These are phyloP conservation scores for Collariella sp. DNA, from an alignment of 495 filamentous ascomycete genomes.

Conservation along the genomic window DNA sequence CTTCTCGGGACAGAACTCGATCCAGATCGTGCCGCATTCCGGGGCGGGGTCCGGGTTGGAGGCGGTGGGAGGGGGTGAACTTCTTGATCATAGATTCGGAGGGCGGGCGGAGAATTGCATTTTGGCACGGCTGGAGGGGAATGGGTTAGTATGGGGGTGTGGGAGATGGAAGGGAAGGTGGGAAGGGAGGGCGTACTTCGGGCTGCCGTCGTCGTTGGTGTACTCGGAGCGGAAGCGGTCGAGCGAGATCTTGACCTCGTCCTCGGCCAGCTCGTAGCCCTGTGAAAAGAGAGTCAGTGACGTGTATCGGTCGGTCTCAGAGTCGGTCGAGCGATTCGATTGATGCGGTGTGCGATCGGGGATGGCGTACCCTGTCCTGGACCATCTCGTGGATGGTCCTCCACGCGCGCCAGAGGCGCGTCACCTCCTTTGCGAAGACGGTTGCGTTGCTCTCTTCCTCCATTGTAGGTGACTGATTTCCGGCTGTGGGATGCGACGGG, in stretches of 20 bases:
- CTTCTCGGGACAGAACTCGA: slow-evolving; percentile 75
- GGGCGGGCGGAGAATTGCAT: slow-evolving; percentile 84
- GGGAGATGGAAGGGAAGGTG: background rate
- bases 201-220: slow-evolving; percentile 56
- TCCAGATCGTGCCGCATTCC: slow-evolving; percentile 81
- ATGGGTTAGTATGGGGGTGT: background rate
- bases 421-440: slow-evolving; percentile 50
- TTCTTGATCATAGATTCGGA: slow-evolving; percentile 73
- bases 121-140: slow-evolving; percentile 54
- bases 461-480: slow-evolving; percentile 31
- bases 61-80: slow-evolving; percentile 60
- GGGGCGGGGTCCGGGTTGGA: slow-evolving; percentile 54
- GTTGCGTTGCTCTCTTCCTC: slow-evolving; percentile 45
- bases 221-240: slow-evolving; percentile 63
- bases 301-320: background rate
- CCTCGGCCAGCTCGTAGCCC: slow-evolving; percentile 88
- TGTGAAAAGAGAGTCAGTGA: slow-evolving; percentile 23
- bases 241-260: slow-evolving; percentile 76
- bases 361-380: slow-evolving; percentile 58
- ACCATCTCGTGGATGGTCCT: slow-evolving; percentile 83
- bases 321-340: background rate
- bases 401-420: slow-evolving; percentile 81
- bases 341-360: background rate
- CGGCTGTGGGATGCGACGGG: background rate
- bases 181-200: slow-evolving; percentile 48